Evolutionary conservation across 495 filamentous ascomycete genomes (phyloP).

Genomic region (Neurospora sp.): DNA sequence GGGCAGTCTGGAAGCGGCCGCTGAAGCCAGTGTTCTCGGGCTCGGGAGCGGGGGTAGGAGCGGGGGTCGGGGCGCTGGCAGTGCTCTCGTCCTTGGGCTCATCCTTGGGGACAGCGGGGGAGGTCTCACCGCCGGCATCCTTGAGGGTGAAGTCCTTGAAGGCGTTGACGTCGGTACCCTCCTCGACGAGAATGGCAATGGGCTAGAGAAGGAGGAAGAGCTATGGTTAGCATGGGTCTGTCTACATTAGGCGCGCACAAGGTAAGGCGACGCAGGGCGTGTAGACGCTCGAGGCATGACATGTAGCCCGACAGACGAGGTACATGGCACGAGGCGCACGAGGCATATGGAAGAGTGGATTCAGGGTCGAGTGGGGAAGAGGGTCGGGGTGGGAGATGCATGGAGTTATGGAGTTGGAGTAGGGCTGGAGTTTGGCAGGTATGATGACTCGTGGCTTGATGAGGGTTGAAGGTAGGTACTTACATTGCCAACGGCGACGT

Average conservation of each 20-base stretch:
- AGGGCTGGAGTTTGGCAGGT: background rate
- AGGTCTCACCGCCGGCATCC: constrained; percentile 81
- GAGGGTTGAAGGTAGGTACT: constrained; percentile 25
- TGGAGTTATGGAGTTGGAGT: constrained; percentile 12
- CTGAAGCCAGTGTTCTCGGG: constrained; percentile 64
- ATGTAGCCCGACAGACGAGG: background rate
- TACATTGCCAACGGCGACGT: constrained; percentile 90
- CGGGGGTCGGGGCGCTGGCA: constrained; percentile 46
- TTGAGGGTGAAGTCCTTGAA: constrained; percentile 83
- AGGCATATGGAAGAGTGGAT: constrained; percentile 2
- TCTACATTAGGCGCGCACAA: constrained; percentile 17
- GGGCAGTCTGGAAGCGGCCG: constrained; percentile 69
- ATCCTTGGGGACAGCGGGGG: constrained; percentile 40
- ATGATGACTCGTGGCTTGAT: background rate
- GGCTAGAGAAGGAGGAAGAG: constrained; percentile 46
- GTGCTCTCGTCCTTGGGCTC: constrained; percentile 46
- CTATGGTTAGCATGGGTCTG: background rate
- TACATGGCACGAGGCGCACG: background rate
- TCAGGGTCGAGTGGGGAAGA: constrained; percentile 10
- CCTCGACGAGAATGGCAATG: constrained; percentile 90
- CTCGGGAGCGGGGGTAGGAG: constrained; percentile 48
- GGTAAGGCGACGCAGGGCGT: background rate
- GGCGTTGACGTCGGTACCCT: constrained; percentile 71
- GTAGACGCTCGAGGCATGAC: background rate
- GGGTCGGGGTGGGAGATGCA: background rate